Base-by-base conservation (phyloP, 169 alveolate species). In the Eimeria praecox region DNA sequence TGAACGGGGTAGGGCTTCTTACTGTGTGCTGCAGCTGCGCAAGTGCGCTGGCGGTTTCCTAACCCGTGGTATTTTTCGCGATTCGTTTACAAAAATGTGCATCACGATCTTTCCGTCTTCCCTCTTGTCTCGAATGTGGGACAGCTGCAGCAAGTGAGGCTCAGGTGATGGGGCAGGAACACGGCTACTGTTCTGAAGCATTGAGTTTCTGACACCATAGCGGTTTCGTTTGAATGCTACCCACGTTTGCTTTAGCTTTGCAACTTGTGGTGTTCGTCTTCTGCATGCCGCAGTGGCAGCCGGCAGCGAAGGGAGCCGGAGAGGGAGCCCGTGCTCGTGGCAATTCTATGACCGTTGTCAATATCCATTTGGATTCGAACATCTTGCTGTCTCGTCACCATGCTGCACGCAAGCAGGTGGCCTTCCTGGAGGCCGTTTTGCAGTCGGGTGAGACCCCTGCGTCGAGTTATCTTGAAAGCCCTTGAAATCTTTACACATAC, bases 51-150 rank as follows among this genome's bases (percentile, higher is more conserved):
- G 95, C 77, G 95, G 24, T 75, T 91, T n/a, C 95, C 95, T 3
- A 91, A 91, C 59, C 64, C 46, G 8, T 91, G 95, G 95, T 91
- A 91, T 38, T 91, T 54, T 88, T 54, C 95, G 38, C 95, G 95
- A 27, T 75, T 73, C 24, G 90, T 77, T 18, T 91, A 73, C 52
- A 49, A 42, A 44, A 54, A 77, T n/a, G 95, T 77, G 46, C 90
- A 83, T 38, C 38, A 9, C 35, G 87, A 90, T 35, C 62, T 90
- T 22, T 82, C 90, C 33, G 90, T 52, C 14, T 82, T 54, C 16
- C 90, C 90, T n/a, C 73, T 35, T 44, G 90, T 82, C 49, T 30
- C 90, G 49, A 82, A 49, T 40, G n/a, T 54, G 33, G 33, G 33
- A 33, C 90, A 82, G 42, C 54, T 82, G 33, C 71, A 82, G 30